Conservation (phyloP, 305 asterid genomes). For the Euphrasia arctica region DNA sequence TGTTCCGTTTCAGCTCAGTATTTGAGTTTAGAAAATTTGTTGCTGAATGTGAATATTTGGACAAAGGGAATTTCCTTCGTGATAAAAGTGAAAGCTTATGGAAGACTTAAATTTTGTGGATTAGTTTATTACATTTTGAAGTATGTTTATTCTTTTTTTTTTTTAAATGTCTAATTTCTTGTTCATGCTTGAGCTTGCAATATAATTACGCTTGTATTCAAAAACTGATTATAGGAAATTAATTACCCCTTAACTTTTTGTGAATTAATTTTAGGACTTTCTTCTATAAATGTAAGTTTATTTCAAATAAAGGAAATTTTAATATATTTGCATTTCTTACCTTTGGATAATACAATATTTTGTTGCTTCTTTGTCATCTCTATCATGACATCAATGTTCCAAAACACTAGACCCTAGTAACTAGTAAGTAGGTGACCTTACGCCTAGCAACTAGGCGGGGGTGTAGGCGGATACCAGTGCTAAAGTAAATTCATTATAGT, state of each 20-base stretch:
- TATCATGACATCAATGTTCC: no score
- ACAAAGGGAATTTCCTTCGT: background rate
- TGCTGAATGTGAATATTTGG: conserved; percentile 8
- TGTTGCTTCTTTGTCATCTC: background rate
- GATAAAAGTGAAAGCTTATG: background rate
- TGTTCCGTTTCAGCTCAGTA: background rate
- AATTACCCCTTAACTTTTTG: background rate
- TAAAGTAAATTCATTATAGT: no score
- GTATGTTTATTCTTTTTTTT: background rate
- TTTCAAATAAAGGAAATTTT: background rate
- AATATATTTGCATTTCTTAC: background rate
- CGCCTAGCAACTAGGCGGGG: no score
- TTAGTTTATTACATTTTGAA: background rate
- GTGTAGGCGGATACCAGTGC: no score
- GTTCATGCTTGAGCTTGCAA: background rate
- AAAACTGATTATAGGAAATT: background rate
- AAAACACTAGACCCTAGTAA: no score
- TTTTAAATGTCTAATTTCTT: background rate
- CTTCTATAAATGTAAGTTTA: background rate
- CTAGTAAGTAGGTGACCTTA: no score
- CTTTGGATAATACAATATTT: background rate
- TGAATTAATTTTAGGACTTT: background rate
- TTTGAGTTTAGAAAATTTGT: conserved; percentile 9
- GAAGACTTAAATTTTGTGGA: background rate
- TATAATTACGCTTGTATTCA: background rate